Percentiles rank a stretch among this genome's conserved stretches.
Conservation (phyloP, 305 asterid genomes). For the Plantago lanceolata region DNA sequence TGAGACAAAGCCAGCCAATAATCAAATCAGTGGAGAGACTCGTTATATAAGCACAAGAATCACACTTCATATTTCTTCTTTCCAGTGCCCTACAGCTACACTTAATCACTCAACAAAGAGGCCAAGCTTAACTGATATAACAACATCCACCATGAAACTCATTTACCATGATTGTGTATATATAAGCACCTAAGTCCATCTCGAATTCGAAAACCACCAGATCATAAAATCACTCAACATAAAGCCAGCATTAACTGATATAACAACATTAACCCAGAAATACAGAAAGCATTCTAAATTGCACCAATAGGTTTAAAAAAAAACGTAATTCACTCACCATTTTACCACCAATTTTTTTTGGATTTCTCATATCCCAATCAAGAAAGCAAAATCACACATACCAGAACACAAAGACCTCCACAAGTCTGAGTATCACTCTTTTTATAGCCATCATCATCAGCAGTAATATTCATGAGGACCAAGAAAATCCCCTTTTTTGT, state of each 20-base stretch:
- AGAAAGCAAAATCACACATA: constrained; percentile 20
- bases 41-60: too few species aligned
- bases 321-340: too few species aligned
- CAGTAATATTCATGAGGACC: too few species aligned
- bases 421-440: constrained; percentile 41
- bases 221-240: neutral
- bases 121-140: too few species aligned
- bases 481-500: constrained; percentile 3
- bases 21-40: too few species aligned
- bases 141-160: too few species aligned
- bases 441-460: constrained; percentile 49
- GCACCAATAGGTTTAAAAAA: neutral
- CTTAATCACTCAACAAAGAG: neutral
- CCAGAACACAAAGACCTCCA: constrained; percentile 58
- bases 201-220: neutral
- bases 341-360: too few species aligned
- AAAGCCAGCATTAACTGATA: neutral
- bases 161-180: too few species aligned
- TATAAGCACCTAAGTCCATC: too few species aligned
- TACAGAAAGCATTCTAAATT: neutral
- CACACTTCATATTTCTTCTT: too few species aligned
- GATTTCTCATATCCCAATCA: neutral
- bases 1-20: too few species aligned
- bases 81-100: too few species aligned
- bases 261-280: neutral